Evolutionary conservation across 2,329 filamentous ascomycete species (phyloP).

Genomic region (Fusarium lateritium): DNA sequence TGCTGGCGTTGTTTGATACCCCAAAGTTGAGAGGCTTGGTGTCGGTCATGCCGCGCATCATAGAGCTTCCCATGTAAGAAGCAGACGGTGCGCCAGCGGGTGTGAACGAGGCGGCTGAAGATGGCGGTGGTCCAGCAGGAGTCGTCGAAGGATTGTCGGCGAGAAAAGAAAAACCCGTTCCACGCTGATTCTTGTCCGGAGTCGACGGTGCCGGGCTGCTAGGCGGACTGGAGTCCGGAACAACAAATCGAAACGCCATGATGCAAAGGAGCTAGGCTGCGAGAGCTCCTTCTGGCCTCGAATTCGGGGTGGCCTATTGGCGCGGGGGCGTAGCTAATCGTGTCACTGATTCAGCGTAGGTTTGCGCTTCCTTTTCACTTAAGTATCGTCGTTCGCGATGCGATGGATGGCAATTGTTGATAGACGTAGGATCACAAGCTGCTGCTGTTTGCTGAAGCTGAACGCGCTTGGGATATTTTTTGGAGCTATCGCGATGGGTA

Average conservation of each 20-base stretch:
- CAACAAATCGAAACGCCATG: conserved; percentile 61
- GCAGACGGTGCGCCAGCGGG: conserved; percentile 70
- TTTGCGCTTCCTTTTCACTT: conserved; percentile 31
- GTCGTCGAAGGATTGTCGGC: conserved; percentile 67
- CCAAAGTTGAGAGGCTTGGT: conserved; percentile 60
- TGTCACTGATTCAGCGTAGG: conserved; percentile 18
- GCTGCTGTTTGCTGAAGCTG: conserved; percentile 30
- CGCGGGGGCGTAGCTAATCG: conserved; percentile 15
- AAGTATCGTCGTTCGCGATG: conserved; percentile 23
- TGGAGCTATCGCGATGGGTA: conserved; percentile 50
- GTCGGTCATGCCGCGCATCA: conserved; percentile 61
- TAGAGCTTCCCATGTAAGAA: conserved; percentile 69
- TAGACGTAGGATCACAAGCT: conserved; percentile 37
- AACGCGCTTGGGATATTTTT: conserved; percentile 50
- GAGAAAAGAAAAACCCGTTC: conserved; percentile 57
- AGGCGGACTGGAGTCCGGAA: conserved; percentile 61
- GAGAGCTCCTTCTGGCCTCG: conserved; percentile 38
- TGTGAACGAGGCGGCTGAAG: conserved; percentile 69
- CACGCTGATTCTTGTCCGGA: conserved; percentile 59
- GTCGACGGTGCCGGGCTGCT: conserved; percentile 64
- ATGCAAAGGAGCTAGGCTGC: conserved; percentile 36
- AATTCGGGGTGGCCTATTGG: conserved; percentile 22
- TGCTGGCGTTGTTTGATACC: conserved; percentile 40
- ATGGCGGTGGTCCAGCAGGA: conserved; percentile 66
- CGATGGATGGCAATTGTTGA: conserved; percentile 30